Base-by-base conservation (phyloP, 176 grass and related monocot genomes). In the Musa schizocarpa region DNA sequence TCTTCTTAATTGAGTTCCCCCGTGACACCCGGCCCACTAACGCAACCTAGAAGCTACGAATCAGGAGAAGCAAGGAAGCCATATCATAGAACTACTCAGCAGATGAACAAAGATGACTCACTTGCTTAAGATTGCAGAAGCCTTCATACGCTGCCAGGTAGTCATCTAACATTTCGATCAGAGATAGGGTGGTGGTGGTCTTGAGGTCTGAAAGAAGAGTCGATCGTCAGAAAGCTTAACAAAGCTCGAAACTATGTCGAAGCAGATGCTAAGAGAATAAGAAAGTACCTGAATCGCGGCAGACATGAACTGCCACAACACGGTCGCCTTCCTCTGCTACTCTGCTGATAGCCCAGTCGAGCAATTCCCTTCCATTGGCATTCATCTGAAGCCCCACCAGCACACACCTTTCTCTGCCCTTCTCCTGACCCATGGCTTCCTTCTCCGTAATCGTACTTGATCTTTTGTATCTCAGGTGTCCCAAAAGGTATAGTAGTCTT, bases 241-340 rank as follows among this genome's bases (percentile, higher is more conserved):
- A 43, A 43, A 43, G 34, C 34, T 43, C 34, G 34, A 43, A 43
- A 43, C 34, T 0, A 43, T 43, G 34, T 43, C 4, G 34, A 43
- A 43, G 34, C 4, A 43, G 26, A 27, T 27, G 26, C 26, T 27
- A 2, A 2, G 26, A 27, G 34, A 43, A 43, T 43, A 5, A 43
- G 34, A 43, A 43, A 43, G 23, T 78, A 98, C 94, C 84, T 63
- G 94, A 95, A 68, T 95, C 91, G 79, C 89, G 87, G 91, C 90
- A 99, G 89, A 95, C 86, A 88, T 99, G 96, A 58, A 95, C 84
- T 64, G 85, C 91, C 24, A 99, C 83, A 43, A 99, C 81, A 57
- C 96, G 91, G 73, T 99, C 91, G 29, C 91, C 96, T 48, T 69
- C 53, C 79, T 84, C 76, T 2, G 88, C 78, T 61, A 86, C 65